A percentile compares a stretch with the other conserved stretches of the same genome.
These are phyloP conservation scores for Nymphaea colorata DNA, from an alignment of 164 flowering plant genomes.

Conservation along the genomic window DNA sequence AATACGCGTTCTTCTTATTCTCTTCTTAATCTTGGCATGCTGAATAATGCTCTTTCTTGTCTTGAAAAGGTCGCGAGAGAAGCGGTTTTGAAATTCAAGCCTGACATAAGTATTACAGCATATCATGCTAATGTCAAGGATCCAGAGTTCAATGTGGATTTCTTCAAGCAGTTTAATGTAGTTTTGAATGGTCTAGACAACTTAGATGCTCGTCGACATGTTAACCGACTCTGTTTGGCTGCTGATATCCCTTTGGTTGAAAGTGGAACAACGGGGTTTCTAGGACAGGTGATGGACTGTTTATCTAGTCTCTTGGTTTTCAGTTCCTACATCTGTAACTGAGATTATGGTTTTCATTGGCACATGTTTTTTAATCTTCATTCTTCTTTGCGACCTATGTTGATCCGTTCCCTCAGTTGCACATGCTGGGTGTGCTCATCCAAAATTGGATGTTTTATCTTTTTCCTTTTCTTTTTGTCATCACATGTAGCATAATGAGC, in stretches of 20 bases:
- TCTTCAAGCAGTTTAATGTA: slow-evolving; percentile 83
- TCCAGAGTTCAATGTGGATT: slow-evolving; percentile 80
- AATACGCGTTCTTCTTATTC: background rate
- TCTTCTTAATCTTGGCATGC: background rate
- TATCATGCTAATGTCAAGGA: slow-evolving; percentile 95
- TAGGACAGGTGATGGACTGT: slow-evolving; percentile 67
- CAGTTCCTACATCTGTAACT: background rate
- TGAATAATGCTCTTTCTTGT: background rate
- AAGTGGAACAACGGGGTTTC: slow-evolving; percentile 98
- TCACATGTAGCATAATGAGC: too few species aligned
- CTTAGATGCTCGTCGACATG: slow-evolving; percentile 94
- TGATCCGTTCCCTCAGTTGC: too few species aligned
- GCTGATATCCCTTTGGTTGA: slow-evolving; percentile 92
- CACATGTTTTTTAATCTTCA: too few species aligned
- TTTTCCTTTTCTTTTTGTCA: too few species aligned
- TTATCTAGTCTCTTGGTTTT: slow-evolving; percentile 5
- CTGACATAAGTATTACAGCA: slow-evolving; percentile 66
- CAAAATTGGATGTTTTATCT: too few species aligned
- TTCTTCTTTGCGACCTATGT: too few species aligned
- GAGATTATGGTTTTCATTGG: too few species aligned
- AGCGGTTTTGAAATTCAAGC: slow-evolving; percentile 82
- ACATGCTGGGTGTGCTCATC: too few species aligned
- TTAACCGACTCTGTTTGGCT: slow-evolving; percentile 92
- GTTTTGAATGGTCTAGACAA: slow-evolving; percentile 96
- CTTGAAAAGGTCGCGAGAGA: slow-evolving; percentile 80